These are phyloP conservation scores for Rachicladosporium sp. DNA, from an alignment of 2,329 filamentous ascomycete genomes.

Conservation along the genomic window DNA sequence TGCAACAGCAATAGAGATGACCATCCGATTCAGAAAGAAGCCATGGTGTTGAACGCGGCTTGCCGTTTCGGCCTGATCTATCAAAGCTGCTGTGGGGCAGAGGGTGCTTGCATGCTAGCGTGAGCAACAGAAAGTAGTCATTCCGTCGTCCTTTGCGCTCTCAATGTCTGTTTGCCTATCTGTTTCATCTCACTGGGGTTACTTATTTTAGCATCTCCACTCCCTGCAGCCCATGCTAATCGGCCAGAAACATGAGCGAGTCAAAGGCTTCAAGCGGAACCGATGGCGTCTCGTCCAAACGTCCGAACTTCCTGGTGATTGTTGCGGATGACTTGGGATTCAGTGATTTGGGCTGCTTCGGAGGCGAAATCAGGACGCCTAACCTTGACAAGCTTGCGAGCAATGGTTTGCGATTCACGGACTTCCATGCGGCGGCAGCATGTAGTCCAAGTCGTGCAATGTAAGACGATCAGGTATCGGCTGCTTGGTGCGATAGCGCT, in stretches of 20 bases:
- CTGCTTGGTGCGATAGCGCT: background rate
- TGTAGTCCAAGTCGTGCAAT: conserved; percentile 54
- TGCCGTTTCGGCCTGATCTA: too few species aligned
- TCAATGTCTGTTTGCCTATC: too few species aligned
- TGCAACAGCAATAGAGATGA: too few species aligned
- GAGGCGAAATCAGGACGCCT: conserved; percentile 49
- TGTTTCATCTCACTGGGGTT: too few species aligned
- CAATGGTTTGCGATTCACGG: conserved; percentile 46
- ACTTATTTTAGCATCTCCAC: too few species aligned
- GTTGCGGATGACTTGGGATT: conserved; percentile 37
- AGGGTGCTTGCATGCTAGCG: too few species aligned
- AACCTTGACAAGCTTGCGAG: conserved; percentile 41
- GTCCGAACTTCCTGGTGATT: conserved; percentile 49
- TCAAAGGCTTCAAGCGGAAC: conserved; percentile 20
- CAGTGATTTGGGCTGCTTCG: conserved; percentile 47
- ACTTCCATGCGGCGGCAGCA: conserved; percentile 53
- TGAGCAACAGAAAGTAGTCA: too few species aligned
- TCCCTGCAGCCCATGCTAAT: conserved; percentile 11
- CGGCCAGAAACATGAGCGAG: conserved; percentile 17
- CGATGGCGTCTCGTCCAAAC: conserved; percentile 16
- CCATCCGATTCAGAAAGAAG: too few species aligned
- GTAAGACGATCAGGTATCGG: conserved; percentile 15
- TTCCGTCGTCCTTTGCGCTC: too few species aligned
- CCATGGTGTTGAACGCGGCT: too few species aligned
- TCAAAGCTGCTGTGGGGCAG: too few species aligned